Percentiles rank a stretch among this genome's conserved stretches.
Conservation (phyloP, 257 asterid genomes). For the Leonotis leonurus region DNA sequence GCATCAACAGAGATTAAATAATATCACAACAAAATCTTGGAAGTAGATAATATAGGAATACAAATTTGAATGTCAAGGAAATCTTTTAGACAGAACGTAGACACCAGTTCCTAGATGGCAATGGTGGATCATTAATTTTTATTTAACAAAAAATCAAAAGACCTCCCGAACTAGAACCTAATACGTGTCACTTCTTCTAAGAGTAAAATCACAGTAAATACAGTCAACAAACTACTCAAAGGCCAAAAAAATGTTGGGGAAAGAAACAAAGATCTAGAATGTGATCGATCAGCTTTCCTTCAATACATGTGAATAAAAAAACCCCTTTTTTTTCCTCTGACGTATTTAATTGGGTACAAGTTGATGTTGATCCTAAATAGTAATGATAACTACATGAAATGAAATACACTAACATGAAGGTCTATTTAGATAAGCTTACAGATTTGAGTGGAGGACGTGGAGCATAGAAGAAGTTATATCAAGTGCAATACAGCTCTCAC, state of each 20-base stretch:
- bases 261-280: background rate
- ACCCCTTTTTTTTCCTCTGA: background rate
- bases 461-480: background rate
- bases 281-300: background rate
- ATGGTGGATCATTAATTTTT: background rate
- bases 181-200: conserved; percentile 1
- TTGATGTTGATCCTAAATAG: too few species aligned
- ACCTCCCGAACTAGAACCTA: background rate
- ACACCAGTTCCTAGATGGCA: background rate
- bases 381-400: too few species aligned
- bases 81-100: background rate
- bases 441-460: too few species aligned
- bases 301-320: background rate
- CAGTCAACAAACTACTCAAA: background rate
- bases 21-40: background rate
- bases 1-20: background rate
- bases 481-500: background rate
- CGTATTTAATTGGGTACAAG: too few species aligned
- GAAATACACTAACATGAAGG: too few species aligned
- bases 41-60: background rate
- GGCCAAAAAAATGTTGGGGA: background rate
- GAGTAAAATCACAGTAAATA: background rate
- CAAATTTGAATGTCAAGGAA: background rate
- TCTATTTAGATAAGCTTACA: too few species aligned
- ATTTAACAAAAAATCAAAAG: background rate